Evolutionary conservation across 768 basidiomycete genomes (phyloP).

Genomic region (Termitomyces sp.): DNA sequence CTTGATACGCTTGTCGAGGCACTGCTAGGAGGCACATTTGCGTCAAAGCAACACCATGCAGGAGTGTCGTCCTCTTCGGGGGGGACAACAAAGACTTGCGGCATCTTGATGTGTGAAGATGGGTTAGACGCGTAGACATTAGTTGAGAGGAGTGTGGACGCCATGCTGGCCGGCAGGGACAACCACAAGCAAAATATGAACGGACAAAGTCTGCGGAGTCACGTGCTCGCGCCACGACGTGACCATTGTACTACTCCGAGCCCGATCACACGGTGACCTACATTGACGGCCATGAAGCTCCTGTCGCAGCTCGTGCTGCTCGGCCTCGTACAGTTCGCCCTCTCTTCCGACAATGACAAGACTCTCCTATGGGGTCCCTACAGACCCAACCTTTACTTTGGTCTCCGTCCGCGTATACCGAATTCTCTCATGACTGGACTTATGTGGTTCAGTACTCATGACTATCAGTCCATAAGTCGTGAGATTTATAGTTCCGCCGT

Average conservation of each 20-base stretch:
- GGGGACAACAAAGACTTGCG: slow-evolving; percentile 53
- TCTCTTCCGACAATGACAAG: slow-evolving; percentile 40
- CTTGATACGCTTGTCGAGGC: slow-evolving; percentile 2
- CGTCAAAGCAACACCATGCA: slow-evolving; percentile 57
- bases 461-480: slow-evolving; percentile 72
- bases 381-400: slow-evolving; percentile 94
- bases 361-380: slow-evolving; percentile 83
- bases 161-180: slow-evolving; percentile 7
- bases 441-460: slow-evolving; percentile 89
- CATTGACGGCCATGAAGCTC: slow-evolving; percentile 34
- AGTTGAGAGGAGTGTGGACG: slow-evolving; percentile 10
- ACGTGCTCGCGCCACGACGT: slow-evolving; percentile 15
- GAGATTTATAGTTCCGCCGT: slow-evolving; percentile 24
- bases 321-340: slow-evolving; percentile 34
- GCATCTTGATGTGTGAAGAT: slow-evolving; percentile 26
- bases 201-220: slow-evolving; percentile 6
- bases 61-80: slow-evolving; percentile 56
- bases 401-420: slow-evolving; percentile 79
- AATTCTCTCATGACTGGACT: slow-evolving; percentile 91
- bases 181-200: not conserved
- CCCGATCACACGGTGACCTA: not conserved
- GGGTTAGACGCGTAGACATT: slow-evolving; percentile 2
- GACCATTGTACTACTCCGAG: not conserved
- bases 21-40: slow-evolving; percentile 27
- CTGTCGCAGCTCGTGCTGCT: slow-evolving; percentile 41